phyloP scores from a whole-genome alignment of 192 early-diverging fungal species.

The Backusella macrospora region DNA sequence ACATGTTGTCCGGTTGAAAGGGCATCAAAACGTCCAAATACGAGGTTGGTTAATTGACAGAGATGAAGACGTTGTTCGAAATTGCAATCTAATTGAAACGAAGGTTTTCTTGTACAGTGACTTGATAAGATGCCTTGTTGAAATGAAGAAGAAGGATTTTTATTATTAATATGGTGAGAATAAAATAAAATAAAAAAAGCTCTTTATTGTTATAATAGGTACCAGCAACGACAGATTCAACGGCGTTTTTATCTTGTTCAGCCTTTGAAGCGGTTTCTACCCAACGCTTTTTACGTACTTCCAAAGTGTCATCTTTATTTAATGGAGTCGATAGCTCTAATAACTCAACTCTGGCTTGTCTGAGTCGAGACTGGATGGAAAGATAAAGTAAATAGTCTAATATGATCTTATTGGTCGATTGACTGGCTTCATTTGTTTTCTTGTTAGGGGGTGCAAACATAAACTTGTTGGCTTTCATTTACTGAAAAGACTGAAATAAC shows the following conservation, averaged over 20 bases:
- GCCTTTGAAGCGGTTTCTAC: constrained; percentile 43
- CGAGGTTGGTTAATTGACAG: constrained; percentile 55
- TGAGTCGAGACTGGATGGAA: constrained; percentile 55
- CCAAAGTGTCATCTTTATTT: constrained; percentile 40
- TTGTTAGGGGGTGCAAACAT: constrained; percentile 22
- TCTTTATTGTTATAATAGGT: background rate
- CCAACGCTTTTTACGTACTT: constrained; percentile 43
- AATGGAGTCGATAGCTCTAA: constrained; percentile 39
- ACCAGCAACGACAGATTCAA: constrained; percentile 59
- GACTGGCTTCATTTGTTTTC: constrained; percentile 21
- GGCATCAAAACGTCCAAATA: constrained; percentile 62
- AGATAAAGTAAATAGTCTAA: constrained; percentile 56
- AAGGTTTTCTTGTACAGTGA: constrained; percentile 33
- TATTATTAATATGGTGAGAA: background rate
- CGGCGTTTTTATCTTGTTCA: constrained; percentile 52
- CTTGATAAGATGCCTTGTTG: constrained; percentile 36
- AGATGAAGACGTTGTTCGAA: constrained; percentile 56
- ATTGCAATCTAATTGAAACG: constrained; percentile 41
- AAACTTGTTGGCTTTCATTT: constrained; percentile 14
- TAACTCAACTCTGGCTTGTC: constrained; percentile 50
- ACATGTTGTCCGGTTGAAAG: constrained; percentile 27
- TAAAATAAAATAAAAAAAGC: background rate
- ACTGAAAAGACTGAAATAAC: background rate
- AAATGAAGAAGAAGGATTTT: background rate
- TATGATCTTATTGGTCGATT: constrained; percentile 57